Conservation (phyloP, 83 land plant genomes). For the Picea abies region DNA sequence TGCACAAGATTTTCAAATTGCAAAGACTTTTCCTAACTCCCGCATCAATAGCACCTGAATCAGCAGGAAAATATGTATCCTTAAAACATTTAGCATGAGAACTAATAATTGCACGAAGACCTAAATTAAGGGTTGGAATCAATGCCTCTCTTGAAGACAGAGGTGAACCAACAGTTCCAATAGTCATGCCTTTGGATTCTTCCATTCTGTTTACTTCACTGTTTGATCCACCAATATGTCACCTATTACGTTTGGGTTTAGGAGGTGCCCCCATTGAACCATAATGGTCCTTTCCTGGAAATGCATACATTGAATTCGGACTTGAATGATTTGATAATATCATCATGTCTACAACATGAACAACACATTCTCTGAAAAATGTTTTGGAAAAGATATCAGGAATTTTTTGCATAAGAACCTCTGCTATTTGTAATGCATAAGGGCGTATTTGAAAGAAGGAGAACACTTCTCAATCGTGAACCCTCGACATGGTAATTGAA, state of each 20-base stretch:
- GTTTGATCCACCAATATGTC: constrained; percentile 55
- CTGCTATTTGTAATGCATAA: constrained; percentile 91
- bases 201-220: constrained; percentile 42
- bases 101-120: no score
- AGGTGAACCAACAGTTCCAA: no score
- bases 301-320: constrained; percentile 24
- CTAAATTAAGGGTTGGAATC: no score
- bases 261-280: constrained; percentile 50
- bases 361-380: constrained; percentile 98
- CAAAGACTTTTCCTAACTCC: no score
- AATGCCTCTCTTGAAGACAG: no score
- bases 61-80: no score
- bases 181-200: constrained; percentile 59
- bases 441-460: no score
- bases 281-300: constrained; percentile 29
- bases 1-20: no score
- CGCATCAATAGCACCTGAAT: no score
- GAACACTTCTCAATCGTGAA: no score
- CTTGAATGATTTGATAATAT: constrained; percentile 48
- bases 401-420: constrained; percentile 94
- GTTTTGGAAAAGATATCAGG: constrained; percentile 85
- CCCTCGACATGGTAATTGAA: no score
- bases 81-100: no score
- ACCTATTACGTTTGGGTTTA: constrained; percentile 74
- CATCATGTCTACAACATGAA: constrained; percentile 87